Base-by-base conservation (phyloP, 306 rosid species). In the Cucumis hystrix region DNA sequence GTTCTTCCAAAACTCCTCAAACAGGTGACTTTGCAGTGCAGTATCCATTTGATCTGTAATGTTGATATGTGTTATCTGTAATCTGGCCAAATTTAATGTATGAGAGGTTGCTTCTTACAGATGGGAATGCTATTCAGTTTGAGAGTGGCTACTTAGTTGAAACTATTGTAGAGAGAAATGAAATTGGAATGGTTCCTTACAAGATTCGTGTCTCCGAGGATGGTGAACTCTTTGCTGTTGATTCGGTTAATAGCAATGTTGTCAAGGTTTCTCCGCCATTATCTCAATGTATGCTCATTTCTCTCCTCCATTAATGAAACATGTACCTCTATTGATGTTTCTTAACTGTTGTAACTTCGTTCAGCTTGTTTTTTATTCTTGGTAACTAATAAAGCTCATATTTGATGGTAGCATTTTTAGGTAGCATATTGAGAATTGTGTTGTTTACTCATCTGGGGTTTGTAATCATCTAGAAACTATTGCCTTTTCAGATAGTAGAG, bases 91-190 rank as follows among this genome's bases (percentile, higher is more conserved):
- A 11, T 25, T 62, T 18, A 11, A 63, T 41, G 55, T 39, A 43
- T 13, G 56, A 43, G 47, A 43, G 47, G 64, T 25, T 79, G 66
- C 13, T 87, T 65, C 64, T 79, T 79, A 56, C 96, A 95, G 99
- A 91, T 85, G 97, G 86, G 79, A 89, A 89, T 87, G 85, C 87
- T 85, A 83, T 92, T 82, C 99, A 91, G 54, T 95, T 90, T 83
- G 97, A 95, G 92, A 81, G 86, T 88, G 99, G 99, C 78, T 92
- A 95, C 82, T 85, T 92, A 28, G 99, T 95, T 79, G 99, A 95
- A 87, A 92, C 99, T 75, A 95, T 92, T 79, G 89, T 84, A 54
- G 96, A 92, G 83, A 97, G 99, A 80, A 89, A 88, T 76, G 92
- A 82, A 51, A 95, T 95, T 65, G 97, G 98, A 82, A 91, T 91